Percentiles rank a stretch among this genome's conserved stretches.
Conservation (phyloP, 75 land plant species). For the Pseudotsuga menziesii region DNA sequence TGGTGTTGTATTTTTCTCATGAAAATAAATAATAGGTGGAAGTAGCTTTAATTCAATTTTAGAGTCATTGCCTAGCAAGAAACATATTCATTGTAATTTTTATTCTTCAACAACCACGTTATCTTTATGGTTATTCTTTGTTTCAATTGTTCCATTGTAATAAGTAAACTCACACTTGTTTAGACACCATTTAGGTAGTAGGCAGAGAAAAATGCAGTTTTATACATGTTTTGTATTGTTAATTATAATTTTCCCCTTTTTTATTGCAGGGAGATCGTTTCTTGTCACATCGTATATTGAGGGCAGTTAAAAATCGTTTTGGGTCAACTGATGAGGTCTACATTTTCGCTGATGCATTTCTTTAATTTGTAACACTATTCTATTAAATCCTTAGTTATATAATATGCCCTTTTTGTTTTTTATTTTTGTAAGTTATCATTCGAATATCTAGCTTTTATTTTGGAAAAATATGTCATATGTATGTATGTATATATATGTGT, state of each 20-base stretch:
- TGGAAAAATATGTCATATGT: too few relatives aligned
- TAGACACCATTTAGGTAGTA: too few relatives aligned
- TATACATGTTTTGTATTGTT: too few relatives aligned
- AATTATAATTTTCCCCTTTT: background rate
- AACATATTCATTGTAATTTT: too few relatives aligned
- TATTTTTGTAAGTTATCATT: background rate
- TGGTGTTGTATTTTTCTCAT: background rate
- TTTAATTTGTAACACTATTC: background rate
- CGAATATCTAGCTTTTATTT: background rate
- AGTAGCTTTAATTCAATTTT: background rate
- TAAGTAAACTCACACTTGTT: too few relatives aligned
- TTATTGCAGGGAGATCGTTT: conserved; percentile 74
- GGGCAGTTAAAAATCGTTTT: conserved; percentile 93
- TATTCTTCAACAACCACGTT: too few relatives aligned
- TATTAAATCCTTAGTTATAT: background rate
- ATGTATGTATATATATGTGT: too few relatives aligned
- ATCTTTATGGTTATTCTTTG: too few relatives aligned
- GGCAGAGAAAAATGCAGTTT: too few relatives aligned
- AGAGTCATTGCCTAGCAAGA: background rate
- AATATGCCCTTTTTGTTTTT: background rate
- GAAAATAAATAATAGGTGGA: background rate
- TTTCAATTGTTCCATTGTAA: too few relatives aligned
- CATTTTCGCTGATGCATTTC: background rate
- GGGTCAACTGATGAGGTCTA: conserved; percentile 93
- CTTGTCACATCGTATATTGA: conserved; percentile 74